phyloP scores from a whole-genome alignment of 73 alveolate species.

The Paramecium pentaurelia region DNA sequence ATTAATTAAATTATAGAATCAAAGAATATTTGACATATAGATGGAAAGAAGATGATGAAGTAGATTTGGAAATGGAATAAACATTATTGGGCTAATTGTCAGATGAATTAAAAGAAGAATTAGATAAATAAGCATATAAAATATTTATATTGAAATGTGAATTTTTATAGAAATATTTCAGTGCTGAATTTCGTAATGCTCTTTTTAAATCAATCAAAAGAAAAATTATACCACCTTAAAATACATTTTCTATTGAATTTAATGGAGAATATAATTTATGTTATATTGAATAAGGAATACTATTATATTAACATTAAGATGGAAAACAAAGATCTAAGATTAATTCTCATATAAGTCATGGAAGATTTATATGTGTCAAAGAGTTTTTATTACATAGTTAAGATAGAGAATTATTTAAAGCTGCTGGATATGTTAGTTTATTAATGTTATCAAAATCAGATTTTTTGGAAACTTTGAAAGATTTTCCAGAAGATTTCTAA shows the following conservation, averaged over 20 bases:
- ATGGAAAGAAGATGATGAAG: slow-evolving; percentile 51
- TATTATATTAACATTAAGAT: not conserved
- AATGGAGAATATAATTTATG: not conserved
- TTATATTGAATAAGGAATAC: not conserved
- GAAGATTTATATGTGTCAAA: not conserved
- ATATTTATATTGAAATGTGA: not conserved
- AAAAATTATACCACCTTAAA: not conserved
- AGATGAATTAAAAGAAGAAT: slow-evolving; percentile 37
- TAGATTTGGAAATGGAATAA: slow-evolving; percentile 33
- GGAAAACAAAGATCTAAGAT: not conserved
- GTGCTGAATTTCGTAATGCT: not conserved
- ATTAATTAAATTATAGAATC: not conserved
- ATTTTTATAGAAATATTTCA: not conserved
- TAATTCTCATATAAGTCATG: not conserved
- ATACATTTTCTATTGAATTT: not conserved
- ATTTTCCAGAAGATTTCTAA: slow-evolving; percentile 8
- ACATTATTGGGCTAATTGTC: not conserved
- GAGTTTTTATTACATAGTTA: not conserved
- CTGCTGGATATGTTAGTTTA: slow-evolving; percentile 38
- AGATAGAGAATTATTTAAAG: not conserved
- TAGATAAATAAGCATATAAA: slow-evolving; percentile 13
- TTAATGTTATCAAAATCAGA: not conserved
- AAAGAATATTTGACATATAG: slow-evolving; percentile 19
- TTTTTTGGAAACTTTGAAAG: not conserved
- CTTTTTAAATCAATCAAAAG: slow-evolving; percentile 29